These are phyloP conservation scores for Psilocybe tampanensis DNA, from an alignment of 768 basidiomycete species.

Conservation along the genomic window DNA sequence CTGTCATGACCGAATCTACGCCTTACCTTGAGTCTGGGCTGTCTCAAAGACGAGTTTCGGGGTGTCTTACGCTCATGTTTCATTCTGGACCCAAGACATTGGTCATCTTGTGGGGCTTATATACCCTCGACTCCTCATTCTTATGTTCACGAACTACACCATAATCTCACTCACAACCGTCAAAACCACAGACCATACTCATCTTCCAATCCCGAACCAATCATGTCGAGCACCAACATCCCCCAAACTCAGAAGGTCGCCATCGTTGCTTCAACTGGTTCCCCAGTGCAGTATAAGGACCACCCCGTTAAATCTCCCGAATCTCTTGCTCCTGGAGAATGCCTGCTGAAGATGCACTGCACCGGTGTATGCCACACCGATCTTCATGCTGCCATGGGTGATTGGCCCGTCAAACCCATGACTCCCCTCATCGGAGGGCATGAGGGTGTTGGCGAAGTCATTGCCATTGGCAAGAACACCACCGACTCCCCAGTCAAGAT, in stretches of 20 bases:
- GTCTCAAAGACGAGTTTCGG: not conserved
- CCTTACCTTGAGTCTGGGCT: not conserved
- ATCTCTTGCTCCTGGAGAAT: constrained; percentile 68
- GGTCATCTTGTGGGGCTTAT: not conserved
- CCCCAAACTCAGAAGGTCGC: constrained; percentile 47
- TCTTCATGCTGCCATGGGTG: constrained; percentile 71
- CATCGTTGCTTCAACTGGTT: constrained; percentile 37
- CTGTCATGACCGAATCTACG: not conserved
- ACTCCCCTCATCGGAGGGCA: constrained; percentile 80
- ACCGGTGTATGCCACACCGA: constrained; percentile 91
- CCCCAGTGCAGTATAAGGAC: constrained; percentile 41
- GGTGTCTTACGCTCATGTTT: not conserved
- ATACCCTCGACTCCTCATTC: not conserved
- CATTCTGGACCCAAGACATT: not conserved
- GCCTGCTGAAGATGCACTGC: constrained; percentile 74
- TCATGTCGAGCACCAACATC: constrained; percentile 21
- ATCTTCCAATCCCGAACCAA: not conserved
- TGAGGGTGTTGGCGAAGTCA: constrained; percentile 80
- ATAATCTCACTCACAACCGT: not conserved
- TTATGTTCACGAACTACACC: not conserved
- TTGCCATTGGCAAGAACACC: constrained; percentile 77
- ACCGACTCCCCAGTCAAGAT: constrained; percentile 61
- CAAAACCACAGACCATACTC: not conserved
- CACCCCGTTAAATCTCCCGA: constrained; percentile 57
- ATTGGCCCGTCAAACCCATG: constrained; percentile 78